Evolutionary conservation across 2,329 filamentous ascomycete genomes (phyloP).

Genomic region (Fusarium lateritium): DNA sequence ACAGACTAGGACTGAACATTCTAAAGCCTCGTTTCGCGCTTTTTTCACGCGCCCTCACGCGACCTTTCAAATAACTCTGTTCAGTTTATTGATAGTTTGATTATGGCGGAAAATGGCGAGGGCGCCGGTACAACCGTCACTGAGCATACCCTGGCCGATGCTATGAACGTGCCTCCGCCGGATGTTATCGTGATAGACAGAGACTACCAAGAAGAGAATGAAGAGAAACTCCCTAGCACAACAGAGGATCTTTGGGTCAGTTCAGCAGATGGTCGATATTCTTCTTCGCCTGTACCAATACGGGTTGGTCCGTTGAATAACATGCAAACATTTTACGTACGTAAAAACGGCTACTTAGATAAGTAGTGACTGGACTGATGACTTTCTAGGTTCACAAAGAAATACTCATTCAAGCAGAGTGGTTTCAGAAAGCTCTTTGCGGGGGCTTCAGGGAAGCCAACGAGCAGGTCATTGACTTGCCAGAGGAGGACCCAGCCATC

Average conservation of each 20-base stretch:
- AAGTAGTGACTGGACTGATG: slow-evolving; percentile 12
- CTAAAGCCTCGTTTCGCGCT: slow-evolving; percentile 31
- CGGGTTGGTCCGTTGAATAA: slow-evolving; percentile 59
- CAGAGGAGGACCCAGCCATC: slow-evolving; percentile 65
- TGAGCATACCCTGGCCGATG: slow-evolving; percentile 39
- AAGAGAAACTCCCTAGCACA: slow-evolving; percentile 45
- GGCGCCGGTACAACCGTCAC: slow-evolving; percentile 37
- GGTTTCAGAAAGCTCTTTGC: slow-evolving; percentile 65
- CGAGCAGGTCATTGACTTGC: slow-evolving; percentile 63
- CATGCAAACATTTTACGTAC: slow-evolving; percentile 60
- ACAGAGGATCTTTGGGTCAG: slow-evolving; percentile 65
- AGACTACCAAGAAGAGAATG: slow-evolving; percentile 36
- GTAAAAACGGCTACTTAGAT: not conserved
- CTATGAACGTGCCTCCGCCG: slow-evolving; percentile 42
- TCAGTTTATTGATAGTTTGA: slow-evolving; percentile 9
- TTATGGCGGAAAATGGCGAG: slow-evolving; percentile 41
- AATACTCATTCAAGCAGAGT: slow-evolving; percentile 62
- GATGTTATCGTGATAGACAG: slow-evolving; percentile 44
- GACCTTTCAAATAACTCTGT: slow-evolving; percentile 8
- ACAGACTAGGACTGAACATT: slow-evolving; percentile 23
- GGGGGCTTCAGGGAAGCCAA: slow-evolving; percentile 63
- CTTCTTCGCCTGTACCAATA: slow-evolving; percentile 61
- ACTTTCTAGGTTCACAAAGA: slow-evolving; percentile 61
- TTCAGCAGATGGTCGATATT: slow-evolving; percentile 65
- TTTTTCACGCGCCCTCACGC: slow-evolving; percentile 16